Percentiles rank a stretch among this genome's conserved stretches.
Conservation (phyloP, 1,284 basidiomycete species). For the Irpex lacteus region DNA sequence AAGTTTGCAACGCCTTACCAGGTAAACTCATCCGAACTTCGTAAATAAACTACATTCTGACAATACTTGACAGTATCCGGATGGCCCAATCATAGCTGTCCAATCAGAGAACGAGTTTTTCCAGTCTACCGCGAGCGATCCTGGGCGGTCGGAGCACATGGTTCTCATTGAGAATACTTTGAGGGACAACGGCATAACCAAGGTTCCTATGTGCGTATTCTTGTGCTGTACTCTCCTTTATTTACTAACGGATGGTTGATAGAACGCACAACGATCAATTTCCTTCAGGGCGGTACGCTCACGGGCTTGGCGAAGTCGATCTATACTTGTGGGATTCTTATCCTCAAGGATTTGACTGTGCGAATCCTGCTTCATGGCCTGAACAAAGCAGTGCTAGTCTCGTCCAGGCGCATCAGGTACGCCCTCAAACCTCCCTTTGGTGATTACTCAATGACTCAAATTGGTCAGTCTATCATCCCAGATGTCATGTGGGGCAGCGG, state of each 20-base stretch:
- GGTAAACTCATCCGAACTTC: conserved; percentile 19
- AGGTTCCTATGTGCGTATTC: conserved; percentile 30
- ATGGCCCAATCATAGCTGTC: conserved; percentile 46
- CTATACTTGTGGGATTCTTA: conserved; percentile 50
- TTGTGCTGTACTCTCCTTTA: conserved; percentile 6
- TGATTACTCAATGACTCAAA: conserved; percentile 20
- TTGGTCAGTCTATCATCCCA: conserved; percentile 30
- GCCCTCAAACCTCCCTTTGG: conserved; percentile 10
- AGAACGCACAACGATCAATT: conserved; percentile 40
- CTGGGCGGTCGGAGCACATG: conserved; percentile 31
- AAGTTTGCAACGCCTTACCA: conserved; percentile 41
- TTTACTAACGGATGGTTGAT: background rate
- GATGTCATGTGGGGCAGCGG: conserved; percentile 32
- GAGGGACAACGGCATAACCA: conserved; percentile 37
- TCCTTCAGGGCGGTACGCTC: conserved; percentile 14
- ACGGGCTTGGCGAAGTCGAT: conserved; percentile 40
- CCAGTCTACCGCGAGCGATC: conserved; percentile 23
- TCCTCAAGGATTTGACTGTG: conserved; percentile 49
- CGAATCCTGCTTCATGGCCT: conserved; percentile 43
- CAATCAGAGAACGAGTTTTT: conserved; percentile 51
- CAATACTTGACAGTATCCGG: conserved; percentile 30
- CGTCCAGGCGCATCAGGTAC: conserved; percentile 26
- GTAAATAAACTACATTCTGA: conserved; percentile 1
- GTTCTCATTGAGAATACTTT: conserved; percentile 39
- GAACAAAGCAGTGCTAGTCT: conserved; percentile 33